Percentiles rank a stretch among this genome's conserved stretches.
Conservation (phyloP, 2,329 filamentous ascomycete genomes). For the Ophiocordyceps unilateralis region DNA sequence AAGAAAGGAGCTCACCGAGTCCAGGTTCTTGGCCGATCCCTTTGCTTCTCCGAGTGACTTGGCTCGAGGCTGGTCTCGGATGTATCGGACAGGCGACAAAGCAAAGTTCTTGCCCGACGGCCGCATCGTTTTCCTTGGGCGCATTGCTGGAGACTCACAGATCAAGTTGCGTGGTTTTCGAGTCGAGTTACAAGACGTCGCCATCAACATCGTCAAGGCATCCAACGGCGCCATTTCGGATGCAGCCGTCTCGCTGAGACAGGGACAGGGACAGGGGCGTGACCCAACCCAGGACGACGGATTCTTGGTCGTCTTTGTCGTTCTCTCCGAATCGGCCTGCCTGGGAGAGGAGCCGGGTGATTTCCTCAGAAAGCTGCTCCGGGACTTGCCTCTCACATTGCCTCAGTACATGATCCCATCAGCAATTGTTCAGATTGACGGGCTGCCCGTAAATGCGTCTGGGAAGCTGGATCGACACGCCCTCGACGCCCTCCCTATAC, state of each 20-base stretch:
- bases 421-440: constrained; percentile 8
- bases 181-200: constrained; percentile 21
- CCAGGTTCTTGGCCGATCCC: constrained; percentile 17
- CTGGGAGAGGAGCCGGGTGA: neutral
- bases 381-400: constrained; percentile 6
- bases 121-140: constrained; percentile 19
- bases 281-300: neutral
- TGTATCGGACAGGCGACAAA: constrained; percentile 24
- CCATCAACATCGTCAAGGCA: constrained; percentile 9
- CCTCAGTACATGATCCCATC: constrained; percentile 19
- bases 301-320: constrained; percentile 2
- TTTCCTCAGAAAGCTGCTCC: constrained; percentile 5
- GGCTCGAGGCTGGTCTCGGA: constrained; percentile 13
- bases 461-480: constrained; percentile 16
- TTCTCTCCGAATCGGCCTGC: neutral
- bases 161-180: constrained; percentile 15
- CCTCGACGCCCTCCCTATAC: constrained; percentile 9
- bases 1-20: constrained; percentile 26
- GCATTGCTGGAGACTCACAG: constrained; percentile 21
- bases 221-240: constrained; percentile 7
- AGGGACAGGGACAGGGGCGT: neutral
- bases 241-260: constrained; percentile 2
- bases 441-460: constrained; percentile 12
- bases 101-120: constrained; percentile 18
- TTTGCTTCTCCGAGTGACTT: constrained; percentile 9